Conservation (phyloP, 2,329 filamentous ascomycete genomes). For the Bipolaris bicolor region DNA sequence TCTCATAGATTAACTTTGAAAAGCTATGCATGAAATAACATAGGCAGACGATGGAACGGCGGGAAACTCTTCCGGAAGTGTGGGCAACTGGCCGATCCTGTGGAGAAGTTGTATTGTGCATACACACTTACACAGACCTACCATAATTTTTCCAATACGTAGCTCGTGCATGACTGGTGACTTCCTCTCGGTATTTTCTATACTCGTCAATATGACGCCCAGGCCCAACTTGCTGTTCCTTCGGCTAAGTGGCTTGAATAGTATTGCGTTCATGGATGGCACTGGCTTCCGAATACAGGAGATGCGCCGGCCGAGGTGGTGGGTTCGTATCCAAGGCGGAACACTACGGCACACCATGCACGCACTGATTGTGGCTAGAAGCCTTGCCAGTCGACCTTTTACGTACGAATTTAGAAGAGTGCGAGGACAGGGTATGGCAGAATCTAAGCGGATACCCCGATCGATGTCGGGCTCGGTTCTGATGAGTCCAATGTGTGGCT, state of each 20-base stretch:
- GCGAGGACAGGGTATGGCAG: background rate
- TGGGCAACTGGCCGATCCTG: background rate
- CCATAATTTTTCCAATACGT: background rate
- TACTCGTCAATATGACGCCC: background rate
- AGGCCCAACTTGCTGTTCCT: background rate
- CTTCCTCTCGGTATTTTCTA: background rate
- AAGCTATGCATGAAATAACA: background rate
- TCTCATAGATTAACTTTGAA: background rate
- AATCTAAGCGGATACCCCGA: background rate
- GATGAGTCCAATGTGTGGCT: background rate
- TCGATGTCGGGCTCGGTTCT: background rate
- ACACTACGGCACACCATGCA: constrained; percentile 2
- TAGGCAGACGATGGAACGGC: background rate
- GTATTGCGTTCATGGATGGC: background rate
- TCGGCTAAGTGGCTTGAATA: background rate
- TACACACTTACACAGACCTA: background rate
- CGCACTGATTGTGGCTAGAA: background rate
- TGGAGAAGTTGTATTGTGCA: background rate
- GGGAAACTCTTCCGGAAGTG: background rate
- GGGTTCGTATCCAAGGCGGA: background rate
- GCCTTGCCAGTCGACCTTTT: background rate
- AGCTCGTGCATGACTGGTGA: background rate
- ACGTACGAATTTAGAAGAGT: background rate
- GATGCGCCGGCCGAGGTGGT: background rate
- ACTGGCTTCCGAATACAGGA: constrained; percentile 2